Evolutionary conservation across 257 asterid genomes (phyloP), one percentile per base, ranked within the genome.

Genomic region (Solanum megistacrolobum): DNA sequence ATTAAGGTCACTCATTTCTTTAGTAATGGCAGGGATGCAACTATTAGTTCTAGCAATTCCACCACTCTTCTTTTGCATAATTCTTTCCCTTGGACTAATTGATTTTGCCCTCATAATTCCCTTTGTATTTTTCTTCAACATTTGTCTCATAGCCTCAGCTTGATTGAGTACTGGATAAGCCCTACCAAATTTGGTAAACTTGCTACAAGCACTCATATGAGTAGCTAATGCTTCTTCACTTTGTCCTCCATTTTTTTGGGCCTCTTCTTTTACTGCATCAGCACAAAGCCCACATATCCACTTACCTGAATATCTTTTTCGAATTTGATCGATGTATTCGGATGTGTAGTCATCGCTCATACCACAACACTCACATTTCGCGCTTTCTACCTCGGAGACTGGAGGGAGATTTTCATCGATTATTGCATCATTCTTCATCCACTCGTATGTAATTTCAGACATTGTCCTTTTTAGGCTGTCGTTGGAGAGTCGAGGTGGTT

Each of bases 111-210:
- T 81, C 85, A 46, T 27, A 27, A 81, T 18, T 81, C 68, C 68
- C 29, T 3, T 29, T 9, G 69, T 43, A 31, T 48, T 86, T 36
- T 58, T 89, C 83, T 89, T 89, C 71, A 82, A 89, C 84, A 89
- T 81, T 58, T 89, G 81, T 86, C 82, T 89, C 91, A 89, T 89
- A 20, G 91, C 91, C 9, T 86, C 89, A 31, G 87, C 91, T 86
- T 89, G 89, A 38, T 21, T 52, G 3, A 89, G 86, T 27, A 89
- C 84, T 23, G 91, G 89, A 60, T 82, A 52, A 10, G 87, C 87
- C 65, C 89, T 71, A 48, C 25, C 84, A 71, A 20, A 43, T 62
- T 73, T 86, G 14, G 8, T 86, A 38, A 86, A 89, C 25, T 35
- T 89, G 14, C 25, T 69, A 74, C 91, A 89, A 12, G 89, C 87